Conservation (phyloP, 1,284 basidiomycete genomes). For the Anthracocystis panici-leucophaei region DNA sequence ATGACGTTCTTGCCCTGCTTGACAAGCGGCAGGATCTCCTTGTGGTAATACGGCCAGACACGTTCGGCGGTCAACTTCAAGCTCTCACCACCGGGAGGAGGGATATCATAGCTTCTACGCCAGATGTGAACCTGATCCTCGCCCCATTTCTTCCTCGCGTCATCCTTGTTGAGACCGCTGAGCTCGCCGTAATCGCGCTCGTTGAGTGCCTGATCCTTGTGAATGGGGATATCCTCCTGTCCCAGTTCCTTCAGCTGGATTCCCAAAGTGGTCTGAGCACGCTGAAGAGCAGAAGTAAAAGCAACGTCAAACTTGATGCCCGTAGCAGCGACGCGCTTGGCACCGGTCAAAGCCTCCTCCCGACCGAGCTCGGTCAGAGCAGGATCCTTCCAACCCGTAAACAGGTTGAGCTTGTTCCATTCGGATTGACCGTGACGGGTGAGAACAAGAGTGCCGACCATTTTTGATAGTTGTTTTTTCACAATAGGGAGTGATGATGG, state of each 20-base stretch:
- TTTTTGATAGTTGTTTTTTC: slow-evolving; percentile 11
- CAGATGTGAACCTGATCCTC: slow-evolving; percentile 72
- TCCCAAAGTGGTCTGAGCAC: slow-evolving; percentile 71
- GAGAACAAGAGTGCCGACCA: slow-evolving; percentile 67
- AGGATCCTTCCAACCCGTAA: slow-evolving; percentile 70
- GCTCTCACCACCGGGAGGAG: slow-evolving; percentile 71
- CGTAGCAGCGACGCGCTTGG: slow-evolving; percentile 65
- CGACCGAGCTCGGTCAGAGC: slow-evolving; percentile 67
- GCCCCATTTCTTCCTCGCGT: slow-evolving; percentile 71
- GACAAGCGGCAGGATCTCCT: slow-evolving; percentile 70
- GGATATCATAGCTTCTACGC: slow-evolving; percentile 70
- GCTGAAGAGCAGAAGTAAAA: slow-evolving; percentile 71
- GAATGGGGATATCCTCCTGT: slow-evolving; percentile 68
- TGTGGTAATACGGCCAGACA: slow-evolving; percentile 71
- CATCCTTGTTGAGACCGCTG: slow-evolving; percentile 71
- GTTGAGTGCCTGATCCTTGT: slow-evolving; percentile 71
- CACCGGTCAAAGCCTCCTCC: slow-evolving; percentile 68
- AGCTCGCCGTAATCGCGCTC: slow-evolving; percentile 72
- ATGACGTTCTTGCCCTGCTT: slow-evolving; percentile 71
- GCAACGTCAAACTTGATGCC: slow-evolving; percentile 70
- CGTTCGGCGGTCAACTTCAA: slow-evolving; percentile 71
- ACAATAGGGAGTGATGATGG: not conserved
- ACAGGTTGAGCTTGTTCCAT: slow-evolving; percentile 70
- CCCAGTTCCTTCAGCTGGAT: slow-evolving; percentile 71
- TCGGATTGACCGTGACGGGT: slow-evolving; percentile 70